Evolutionary conservation across 1,284 basidiomycete species (phyloP).

Genomic region (Xerocomus tenax): DNA sequence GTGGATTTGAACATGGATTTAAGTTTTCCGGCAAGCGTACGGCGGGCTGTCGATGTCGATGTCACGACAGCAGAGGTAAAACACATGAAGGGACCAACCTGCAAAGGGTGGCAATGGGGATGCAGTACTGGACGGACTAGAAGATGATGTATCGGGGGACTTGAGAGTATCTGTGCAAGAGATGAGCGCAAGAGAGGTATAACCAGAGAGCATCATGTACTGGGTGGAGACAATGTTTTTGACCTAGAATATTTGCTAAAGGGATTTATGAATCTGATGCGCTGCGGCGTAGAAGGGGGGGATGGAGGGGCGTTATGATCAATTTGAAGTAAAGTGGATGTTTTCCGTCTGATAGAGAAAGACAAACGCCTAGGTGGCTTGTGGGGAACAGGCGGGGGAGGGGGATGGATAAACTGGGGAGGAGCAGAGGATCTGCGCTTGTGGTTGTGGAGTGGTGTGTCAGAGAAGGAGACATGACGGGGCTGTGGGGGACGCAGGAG

Average conservation of each 20-base stretch:
- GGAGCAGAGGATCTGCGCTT: neutral
- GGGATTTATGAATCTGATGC: constrained; percentile 17
- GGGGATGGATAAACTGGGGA: neutral
- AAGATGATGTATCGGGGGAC: neutral
- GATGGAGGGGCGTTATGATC: neutral
- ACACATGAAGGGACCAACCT: neutral
- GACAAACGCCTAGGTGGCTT: neutral
- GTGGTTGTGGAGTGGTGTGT: neutral
- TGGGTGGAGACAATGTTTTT: constrained; percentile 12
- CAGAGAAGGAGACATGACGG: neutral
- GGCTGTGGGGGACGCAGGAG: neutral
- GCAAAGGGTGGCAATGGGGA: neutral
- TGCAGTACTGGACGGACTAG: neutral
- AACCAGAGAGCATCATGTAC: constrained; percentile 1
- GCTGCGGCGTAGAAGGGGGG: neutral
- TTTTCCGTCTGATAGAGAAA: neutral
- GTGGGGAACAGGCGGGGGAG: neutral
- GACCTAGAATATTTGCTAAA: constrained; percentile 9
- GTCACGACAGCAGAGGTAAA: neutral
- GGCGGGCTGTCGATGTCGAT: neutral
- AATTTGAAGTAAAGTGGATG: neutral
- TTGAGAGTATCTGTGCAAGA: neutral
- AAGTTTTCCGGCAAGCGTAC: constrained; percentile 14
- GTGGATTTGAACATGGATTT: constrained; percentile 22
- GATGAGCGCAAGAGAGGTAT: neutral